A percentile compares a stretch with the other conserved stretches of the same genome.
phyloP scores from a whole-genome alignment of 2,329 filamentous ascomycete species.

The Pseudocercospora ulei region DNA sequence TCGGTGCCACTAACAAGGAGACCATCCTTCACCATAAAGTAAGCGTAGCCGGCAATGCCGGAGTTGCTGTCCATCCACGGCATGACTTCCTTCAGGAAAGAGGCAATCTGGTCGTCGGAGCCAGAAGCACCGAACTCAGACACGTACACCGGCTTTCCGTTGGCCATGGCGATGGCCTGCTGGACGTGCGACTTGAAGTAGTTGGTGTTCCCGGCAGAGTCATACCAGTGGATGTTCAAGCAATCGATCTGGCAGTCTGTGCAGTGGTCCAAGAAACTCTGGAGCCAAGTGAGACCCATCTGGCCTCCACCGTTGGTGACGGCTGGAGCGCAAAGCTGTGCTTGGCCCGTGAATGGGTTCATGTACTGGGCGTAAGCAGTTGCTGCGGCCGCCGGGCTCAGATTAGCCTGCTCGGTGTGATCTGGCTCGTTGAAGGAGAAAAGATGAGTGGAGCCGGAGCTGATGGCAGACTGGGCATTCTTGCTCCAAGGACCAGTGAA shows the following conservation, averaged over 20 bases:
- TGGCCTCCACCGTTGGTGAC: constrained; percentile 49
- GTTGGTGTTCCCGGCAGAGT: constrained; percentile 39
- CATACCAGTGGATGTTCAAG: constrained; percentile 57
- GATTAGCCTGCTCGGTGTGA: constrained; percentile 49
- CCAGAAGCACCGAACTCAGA: constrained; percentile 54
- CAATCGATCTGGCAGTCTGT: constrained; percentile 44
- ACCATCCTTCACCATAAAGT: constrained; percentile 35
- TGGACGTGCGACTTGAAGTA: constrained; percentile 49
- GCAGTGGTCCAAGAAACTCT: constrained; percentile 47
- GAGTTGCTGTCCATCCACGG: constrained; percentile 39
- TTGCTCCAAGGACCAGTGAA: constrained; percentile 45
- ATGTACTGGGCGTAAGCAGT: constrained; percentile 46
- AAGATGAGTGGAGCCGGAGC: constrained; percentile 47
- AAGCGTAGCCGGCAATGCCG: constrained; percentile 37
- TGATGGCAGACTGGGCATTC: constrained; percentile 47
- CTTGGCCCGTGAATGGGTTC: constrained; percentile 48
- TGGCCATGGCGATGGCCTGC: constrained; percentile 35
- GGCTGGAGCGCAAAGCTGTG: constrained; percentile 50
- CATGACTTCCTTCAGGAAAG: constrained; percentile 46
- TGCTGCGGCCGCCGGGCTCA: constrained; percentile 48
- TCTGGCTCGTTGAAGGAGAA: constrained; percentile 68
- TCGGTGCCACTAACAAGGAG: constrained; percentile 31
- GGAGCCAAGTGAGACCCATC: constrained; percentile 50
- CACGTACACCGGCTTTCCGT: constrained; percentile 47
- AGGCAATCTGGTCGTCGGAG: constrained; percentile 36